phyloP scores from a whole-genome alignment of 306 rosid genomes.

The Vigna reflexopilosa region DNA sequence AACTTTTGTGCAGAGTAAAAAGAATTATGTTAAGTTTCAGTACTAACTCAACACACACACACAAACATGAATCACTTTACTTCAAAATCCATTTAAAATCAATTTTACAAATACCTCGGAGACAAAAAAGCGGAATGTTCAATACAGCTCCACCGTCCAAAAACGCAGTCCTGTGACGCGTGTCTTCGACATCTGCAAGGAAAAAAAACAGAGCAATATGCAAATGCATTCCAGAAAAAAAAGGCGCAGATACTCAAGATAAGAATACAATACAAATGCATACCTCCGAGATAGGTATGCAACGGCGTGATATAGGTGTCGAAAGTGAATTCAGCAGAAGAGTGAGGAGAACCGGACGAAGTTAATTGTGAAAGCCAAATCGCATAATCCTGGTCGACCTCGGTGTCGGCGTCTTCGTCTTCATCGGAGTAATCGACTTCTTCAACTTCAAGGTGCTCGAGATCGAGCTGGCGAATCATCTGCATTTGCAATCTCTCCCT shows the following conservation, averaged over 20 bases:
- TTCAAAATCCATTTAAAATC: neutral
- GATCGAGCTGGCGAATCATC: constrained; percentile 87
- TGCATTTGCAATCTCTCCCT: constrained; percentile 88
- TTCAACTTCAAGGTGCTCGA: constrained; percentile 79
- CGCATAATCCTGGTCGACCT: constrained; percentile 27
- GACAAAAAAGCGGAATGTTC: constrained; percentile 79
- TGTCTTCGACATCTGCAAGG: constrained; percentile 87
- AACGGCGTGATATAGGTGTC: constrained; percentile 57
- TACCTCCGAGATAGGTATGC: constrained; percentile 96
- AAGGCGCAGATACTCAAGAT: neutral
- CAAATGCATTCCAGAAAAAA: neutral
- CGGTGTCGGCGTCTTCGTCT: constrained; percentile 49
- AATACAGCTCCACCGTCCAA: constrained; percentile 79
- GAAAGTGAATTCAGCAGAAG: constrained; percentile 41
- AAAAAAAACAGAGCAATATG: neutral
- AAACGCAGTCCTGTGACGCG: constrained; percentile 78
- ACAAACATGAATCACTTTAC: neutral
- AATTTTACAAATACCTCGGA: constrained; percentile 60
- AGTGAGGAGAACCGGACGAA: neutral
- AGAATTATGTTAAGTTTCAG: neutral
- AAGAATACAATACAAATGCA: neutral
- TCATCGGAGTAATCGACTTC: constrained; percentile 79
- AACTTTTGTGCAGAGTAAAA: neutral
- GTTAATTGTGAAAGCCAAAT: neutral
- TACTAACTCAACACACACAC: neutral